Conservation (phyloP, 2,329 filamentous ascomycete genomes). For the Cladophialophora immunda region DNA sequence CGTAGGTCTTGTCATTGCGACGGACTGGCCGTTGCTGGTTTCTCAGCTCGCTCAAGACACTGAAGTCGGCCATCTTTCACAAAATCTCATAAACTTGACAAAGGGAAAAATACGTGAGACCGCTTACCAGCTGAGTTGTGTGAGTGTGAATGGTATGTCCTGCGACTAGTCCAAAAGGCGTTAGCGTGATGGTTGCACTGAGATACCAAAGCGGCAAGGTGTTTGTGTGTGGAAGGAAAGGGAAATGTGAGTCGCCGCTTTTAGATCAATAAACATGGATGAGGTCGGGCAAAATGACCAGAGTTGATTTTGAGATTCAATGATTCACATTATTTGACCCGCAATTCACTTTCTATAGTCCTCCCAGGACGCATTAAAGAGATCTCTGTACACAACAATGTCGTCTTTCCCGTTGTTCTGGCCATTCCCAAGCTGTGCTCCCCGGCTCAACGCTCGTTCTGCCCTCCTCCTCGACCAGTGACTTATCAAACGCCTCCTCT, state of each 20-base stretch:
- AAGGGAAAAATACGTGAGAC: constrained; percentile 16
- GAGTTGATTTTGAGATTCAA: not conserved
- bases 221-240: not conserved
- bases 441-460: not conserved
- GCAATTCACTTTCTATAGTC: constrained; percentile 31
- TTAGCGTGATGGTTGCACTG: constrained; percentile 32
- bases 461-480: constrained; percentile 1
- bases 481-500: constrained; percentile 3
- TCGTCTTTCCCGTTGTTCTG: constrained; percentile 8
- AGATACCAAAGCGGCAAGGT: constrained; percentile 23
- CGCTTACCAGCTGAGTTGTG: constrained; percentile 21
- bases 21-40: constrained; percentile 33
- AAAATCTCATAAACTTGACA: constrained; percentile 3
- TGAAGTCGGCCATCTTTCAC: constrained; percentile 30
- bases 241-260: constrained; percentile 17
- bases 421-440: not conserved
- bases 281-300: constrained; percentile 15
- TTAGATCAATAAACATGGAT: not conserved
- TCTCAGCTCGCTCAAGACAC: constrained; percentile 33
- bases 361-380: constrained; percentile 35
- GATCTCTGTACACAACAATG: constrained; percentile 32
- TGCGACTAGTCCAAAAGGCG: constrained; percentile 21
- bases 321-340: constrained; percentile 13
- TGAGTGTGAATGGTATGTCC: constrained; percentile 17
- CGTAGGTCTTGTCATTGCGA: constrained; percentile 38